Evolutionary conservation across 2,329 filamentous ascomycete species (phyloP), one percentile per base, ranked within the genome.

Genomic region (Cladosporium sp.): DNA sequence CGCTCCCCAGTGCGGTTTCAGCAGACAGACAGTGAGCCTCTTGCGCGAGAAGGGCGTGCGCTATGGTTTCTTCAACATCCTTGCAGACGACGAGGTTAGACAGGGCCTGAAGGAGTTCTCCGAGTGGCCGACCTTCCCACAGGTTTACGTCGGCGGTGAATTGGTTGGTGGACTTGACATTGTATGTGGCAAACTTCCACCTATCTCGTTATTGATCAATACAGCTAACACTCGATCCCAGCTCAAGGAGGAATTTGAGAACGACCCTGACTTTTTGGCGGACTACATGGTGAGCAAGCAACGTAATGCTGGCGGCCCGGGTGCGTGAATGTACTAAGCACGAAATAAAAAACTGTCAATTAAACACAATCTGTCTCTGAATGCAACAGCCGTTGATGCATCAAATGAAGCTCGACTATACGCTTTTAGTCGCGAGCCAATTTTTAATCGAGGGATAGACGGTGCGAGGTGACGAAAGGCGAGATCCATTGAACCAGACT

Each of bases 21-120:
- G 90, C 64, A 81, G 93, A 65, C 91, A 97, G 77, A 78, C 96
- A 44, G 94, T 99, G 42, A 86, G 80, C 24, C 83, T 99, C 47
- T 77, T 99, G 67, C 84, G 94, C 53, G 93, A 97, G 76, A 87
- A 91, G 70, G 88, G 88, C 50, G 89, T 99, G 60, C 91, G 96
- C 72, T 99, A 97, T 73, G 94, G 94, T 19, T 99, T 99, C 80
- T 99, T 99, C 80, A 97, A 99, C 72, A 99, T 99, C 63, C 76
- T 99, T 66, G 94, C 94, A 62, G 94, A 99, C 72, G 93, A 99
- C 69, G 93, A 97, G 74, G 94, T 99, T 48, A 83, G 94, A 60
- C 93, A 97, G 77, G 94, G 94, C 0, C 77, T 99, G 69, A 99
- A 99, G 81, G 90, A 94, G 76, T 97, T 86, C 73, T 91, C 91